These are phyloP conservation scores for Hypoxylon sp. DNA, from an alignment of 2,329 filamentous ascomycete species.

Conservation along the genomic window DNA sequence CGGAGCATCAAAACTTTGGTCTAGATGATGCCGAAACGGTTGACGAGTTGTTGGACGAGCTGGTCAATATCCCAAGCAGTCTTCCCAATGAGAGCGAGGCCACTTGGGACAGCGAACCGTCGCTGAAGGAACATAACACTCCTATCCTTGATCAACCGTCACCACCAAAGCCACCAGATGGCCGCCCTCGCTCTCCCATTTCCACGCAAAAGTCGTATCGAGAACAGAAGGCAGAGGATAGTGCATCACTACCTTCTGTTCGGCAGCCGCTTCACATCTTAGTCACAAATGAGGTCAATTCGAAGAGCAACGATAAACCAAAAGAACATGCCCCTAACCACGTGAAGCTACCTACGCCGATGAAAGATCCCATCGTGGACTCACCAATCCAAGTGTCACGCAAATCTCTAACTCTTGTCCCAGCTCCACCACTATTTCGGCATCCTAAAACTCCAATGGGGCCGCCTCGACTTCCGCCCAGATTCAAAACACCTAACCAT, in stretches of 20 bases:
- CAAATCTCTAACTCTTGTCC: slow-evolving; percentile 13
- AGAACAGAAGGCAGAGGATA: slow-evolving; percentile 26
- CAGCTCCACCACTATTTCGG: slow-evolving; percentile 31
- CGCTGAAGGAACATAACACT: slow-evolving; percentile 8
- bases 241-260: slow-evolving; percentile 20
- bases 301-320: slow-evolving; percentile 15
- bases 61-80: slow-evolving; percentile 12
- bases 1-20: slow-evolving; percentile 4
- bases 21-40: slow-evolving; percentile 17
- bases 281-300: slow-evolving; percentile 19
- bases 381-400: slow-evolving; percentile 10
- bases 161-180: slow-evolving; percentile 18
- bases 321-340: not conserved
- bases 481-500: slow-evolving; percentile 39
- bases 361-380: not conserved
- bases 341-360: slow-evolving; percentile 1
- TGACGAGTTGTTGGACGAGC: slow-evolving; percentile 29
- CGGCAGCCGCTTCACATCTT: slow-evolving; percentile 30
- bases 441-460: slow-evolving; percentile 43
- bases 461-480: slow-evolving; percentile 45
- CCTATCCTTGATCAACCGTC: slow-evolving; percentile 5
- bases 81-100: not conserved
- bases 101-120: slow-evolving; percentile 11
- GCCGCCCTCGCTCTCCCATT: not conserved
- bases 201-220: slow-evolving; percentile 7